Base-by-base conservation (phyloP, 768 basidiomycete species). In the Mycena haematopus region DNA sequence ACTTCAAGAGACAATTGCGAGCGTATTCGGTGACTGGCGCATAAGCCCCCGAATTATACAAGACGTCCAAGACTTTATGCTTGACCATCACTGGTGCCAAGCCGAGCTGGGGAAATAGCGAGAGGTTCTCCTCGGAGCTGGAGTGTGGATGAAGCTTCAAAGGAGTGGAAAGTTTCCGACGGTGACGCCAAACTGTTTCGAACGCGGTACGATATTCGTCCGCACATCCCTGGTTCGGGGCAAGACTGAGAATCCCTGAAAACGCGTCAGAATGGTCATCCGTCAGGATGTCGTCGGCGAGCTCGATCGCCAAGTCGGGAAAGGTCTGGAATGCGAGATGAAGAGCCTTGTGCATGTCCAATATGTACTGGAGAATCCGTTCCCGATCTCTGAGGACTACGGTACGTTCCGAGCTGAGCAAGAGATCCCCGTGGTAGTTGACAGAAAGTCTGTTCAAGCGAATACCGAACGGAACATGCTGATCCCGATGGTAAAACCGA, bases 381-480 rank as follows among this genome's bases (percentile, higher is more conserved):
- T 25, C 6, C 27, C 14, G 3, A 21, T 62, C 60, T 2, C 33
- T 51, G 6, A 5, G 24, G 2, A 62, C 55, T 38, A 29, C 27
- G 15, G 45, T 5, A 2, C 61, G 47, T 10, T 62, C 61, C 1
- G 62, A 46, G 33, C 29, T 52, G 19, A 63, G 31, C n/a, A 24
- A 38, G 19, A 63, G 51, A 17, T 57, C 29, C 13, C 62, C 62
- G 51, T 58, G 56, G 21, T 63, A 63, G 50, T 63, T 63, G 50
- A 63, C 6, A 3, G 50, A 57, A 17, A 63, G 9, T 2, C 15
- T 17, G 35, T 57, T 47, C 51, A 63, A 35, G 21, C 40, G 62
- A 14, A 53, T 4, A 1, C 62, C 60, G 14, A 33, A 8, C 6
- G 24, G 45, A 14, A 63, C 52, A 11, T 8, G 17, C 21, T 63